A percentile compares a stretch with the other conserved stretches of the same genome.
phyloP scores from a whole-genome alignment of 768 basidiomycete genomes.

The Sporobolomyces pararoseus region DNA sequence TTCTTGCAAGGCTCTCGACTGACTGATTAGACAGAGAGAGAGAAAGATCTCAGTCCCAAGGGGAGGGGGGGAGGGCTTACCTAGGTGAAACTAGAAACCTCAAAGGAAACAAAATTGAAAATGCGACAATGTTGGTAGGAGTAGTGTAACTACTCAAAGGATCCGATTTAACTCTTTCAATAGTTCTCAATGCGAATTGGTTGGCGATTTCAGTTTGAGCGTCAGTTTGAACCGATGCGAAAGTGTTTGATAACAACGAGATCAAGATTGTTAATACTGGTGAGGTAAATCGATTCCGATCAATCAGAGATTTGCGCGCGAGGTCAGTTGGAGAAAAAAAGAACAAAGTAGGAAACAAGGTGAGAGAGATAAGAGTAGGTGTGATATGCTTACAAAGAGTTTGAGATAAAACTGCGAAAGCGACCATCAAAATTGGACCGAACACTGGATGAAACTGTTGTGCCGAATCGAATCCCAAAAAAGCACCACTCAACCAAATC shows the following conservation, averaged over 20 bases:
- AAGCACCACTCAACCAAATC: slow-evolving; percentile 37
- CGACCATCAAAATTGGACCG: slow-evolving; percentile 40
- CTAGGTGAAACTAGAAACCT: slow-evolving; percentile 77
- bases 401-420: slow-evolving; percentile 23
- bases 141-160: slow-evolving; percentile 57
- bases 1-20: no score
- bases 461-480: slow-evolving; percentile 42
- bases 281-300: no score
- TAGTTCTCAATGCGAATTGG: slow-evolving; percentile 54
- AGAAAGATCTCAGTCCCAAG: no score
- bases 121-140: slow-evolving; percentile 81
- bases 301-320: no score
- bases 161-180: slow-evolving; percentile 67
- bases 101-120: slow-evolving; percentile 79
- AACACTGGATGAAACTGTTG: slow-evolving; percentile 37
- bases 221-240: slow-evolving; percentile 86
- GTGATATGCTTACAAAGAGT: slow-evolving; percentile 19
- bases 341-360: not conserved
- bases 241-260: slow-evolving; percentile 84
- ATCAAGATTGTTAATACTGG: slow-evolving; percentile 67
- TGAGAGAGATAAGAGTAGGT: not conserved
- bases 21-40: no score
- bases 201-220: slow-evolving; percentile 53
- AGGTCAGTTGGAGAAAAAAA: no score
- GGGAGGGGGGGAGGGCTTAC: slow-evolving; percentile 47